Evolutionary conservation across 768 basidiomycete genomes (phyloP), one percentile per base, ranked within the genome.

Genomic region (Rhodotorula graminis): DNA sequence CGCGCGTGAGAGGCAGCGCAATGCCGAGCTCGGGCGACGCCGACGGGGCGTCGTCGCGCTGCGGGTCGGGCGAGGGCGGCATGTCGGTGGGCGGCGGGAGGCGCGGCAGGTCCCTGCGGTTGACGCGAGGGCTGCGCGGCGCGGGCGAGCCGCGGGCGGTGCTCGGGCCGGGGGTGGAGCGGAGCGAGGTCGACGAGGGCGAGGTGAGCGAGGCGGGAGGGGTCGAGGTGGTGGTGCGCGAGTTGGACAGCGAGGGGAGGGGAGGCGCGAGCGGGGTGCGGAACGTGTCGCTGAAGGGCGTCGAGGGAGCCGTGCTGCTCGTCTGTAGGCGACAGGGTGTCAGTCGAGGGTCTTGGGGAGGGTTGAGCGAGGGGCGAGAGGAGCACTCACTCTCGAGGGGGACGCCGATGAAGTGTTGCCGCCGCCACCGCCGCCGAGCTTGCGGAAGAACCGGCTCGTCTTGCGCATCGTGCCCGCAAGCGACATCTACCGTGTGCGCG

Each of bases 371-470:
- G 18, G 16, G 23, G 42, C 7, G 42, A 65, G 55, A n/a, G 9
- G 18, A 25, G 23, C 11, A 52, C 56, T 37, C n/a, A 40, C 56
- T 42, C 42, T 44, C 6, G 59, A 65, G 7, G 53, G 9, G 2
- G 31, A 7, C 5, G 31, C 47, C 29, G 52, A 40, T 37, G 37
- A 37, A 37, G 37, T 5, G 37, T 4, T 9, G 2, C 55, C 29
- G 44, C 71, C 71, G 27, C 78, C 78, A 0, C 55, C 29, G 44
- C 71, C 71, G 27, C 78, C 78, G 8, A 76, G 64, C 40, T 73
- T 72, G 16, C 73, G 67, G 44, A 79, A 80, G 71, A 80, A 79
- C 9, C 78, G 70, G 33, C 67, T 72, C 18, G 79, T 78, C 63
- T 77, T 77, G 31, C 76, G 72, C 76, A 78, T 77, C 37, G 78